These are phyloP conservation scores for Pichiaceae sp. DNA, from an alignment of 1,139 yeast genomes.

Conservation along the genomic window DNA sequence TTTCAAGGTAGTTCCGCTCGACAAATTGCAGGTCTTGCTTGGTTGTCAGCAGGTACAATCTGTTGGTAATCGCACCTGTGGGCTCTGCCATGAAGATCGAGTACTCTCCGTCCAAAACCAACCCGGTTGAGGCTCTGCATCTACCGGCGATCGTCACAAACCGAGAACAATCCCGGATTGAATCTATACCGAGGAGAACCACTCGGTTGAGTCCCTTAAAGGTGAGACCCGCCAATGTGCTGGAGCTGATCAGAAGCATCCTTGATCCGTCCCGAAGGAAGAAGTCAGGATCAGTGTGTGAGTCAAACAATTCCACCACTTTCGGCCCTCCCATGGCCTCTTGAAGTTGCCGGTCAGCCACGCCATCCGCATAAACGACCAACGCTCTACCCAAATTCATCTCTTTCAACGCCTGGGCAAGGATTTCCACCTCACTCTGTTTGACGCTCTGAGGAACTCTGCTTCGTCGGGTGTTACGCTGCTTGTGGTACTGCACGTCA, in stretches of 20 bases:
- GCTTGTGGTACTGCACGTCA: slow-evolving; percentile 13
- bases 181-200: slow-evolving; percentile 22
- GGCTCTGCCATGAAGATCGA: slow-evolving; percentile 5
- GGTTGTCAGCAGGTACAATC: slow-evolving; percentile 13
- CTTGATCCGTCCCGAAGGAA: slow-evolving; percentile 10
- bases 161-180: slow-evolving; percentile 14
- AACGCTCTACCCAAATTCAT: slow-evolving; percentile 8
- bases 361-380: slow-evolving; percentile 21
- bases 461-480: slow-evolving; percentile 17
- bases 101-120: slow-evolving; percentile 12
- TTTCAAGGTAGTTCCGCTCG: slow-evolving; percentile 23
- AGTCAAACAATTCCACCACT: too few relatives aligned
- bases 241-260: slow-evolving; percentile 16
- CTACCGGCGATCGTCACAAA: slow-evolving; percentile 20
- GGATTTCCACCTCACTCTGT: slow-evolving; percentile 16
- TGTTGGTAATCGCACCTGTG: slow-evolving; percentile 4
- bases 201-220: slow-evolving; percentile 18
- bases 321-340: slow-evolving; percentile 5
- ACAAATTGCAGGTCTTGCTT: slow-evolving; percentile 16
- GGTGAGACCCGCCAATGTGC: slow-evolving; percentile 19
- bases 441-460: slow-evolving; percentile 11
- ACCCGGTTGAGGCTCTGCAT: slow-evolving; percentile 15
- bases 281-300: too few relatives aligned
- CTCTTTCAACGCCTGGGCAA: slow-evolving; percentile 17
- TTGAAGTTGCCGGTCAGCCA: slow-evolving; percentile 12